These are phyloP conservation scores for Schwanniomyces occidentalis DNA, from an alignment of 805 yeast species.

Conservation along the genomic window DNA sequence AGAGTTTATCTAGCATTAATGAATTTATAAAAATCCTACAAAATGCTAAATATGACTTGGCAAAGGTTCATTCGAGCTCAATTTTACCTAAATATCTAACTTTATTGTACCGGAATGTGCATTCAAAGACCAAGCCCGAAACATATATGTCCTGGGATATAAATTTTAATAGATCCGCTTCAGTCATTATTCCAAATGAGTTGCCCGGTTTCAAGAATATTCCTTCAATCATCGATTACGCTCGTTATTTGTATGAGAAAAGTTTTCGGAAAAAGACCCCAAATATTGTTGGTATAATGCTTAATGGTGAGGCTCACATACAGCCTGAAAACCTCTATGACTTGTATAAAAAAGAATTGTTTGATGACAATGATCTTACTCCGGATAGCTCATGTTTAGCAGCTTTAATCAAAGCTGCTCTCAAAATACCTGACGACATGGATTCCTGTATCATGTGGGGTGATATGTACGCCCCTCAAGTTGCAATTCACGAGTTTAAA, in stretches of 20 bases:
- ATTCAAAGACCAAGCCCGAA: slow-evolving; percentile 5
- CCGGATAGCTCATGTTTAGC: slow-evolving; percentile 34
- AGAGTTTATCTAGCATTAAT: slow-evolving; percentile 22
- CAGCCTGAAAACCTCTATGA: slow-evolving; percentile 29
- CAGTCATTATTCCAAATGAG: background rate
- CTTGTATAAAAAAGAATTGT: slow-evolving; percentile 28
- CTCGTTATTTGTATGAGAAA: slow-evolving; percentile 27
- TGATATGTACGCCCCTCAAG: slow-evolving; percentile 53
- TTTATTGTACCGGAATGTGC: slow-evolving; percentile 18
- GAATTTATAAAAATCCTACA: slow-evolving; percentile 16
- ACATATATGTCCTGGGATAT: slow-evolving; percentile 17
- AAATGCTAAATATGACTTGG: slow-evolving; percentile 9
- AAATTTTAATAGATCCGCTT: background rate
- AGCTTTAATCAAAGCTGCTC: slow-evolving; percentile 52
- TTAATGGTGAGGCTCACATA: slow-evolving; percentile 34
- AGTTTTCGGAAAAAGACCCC: slow-evolving; percentile 23
- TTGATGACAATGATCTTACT: slow-evolving; percentile 7
- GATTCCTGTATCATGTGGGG: slow-evolving; percentile 46
- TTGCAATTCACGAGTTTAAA: slow-evolving; percentile 59
- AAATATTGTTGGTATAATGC: slow-evolving; percentile 32
- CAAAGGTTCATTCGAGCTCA: slow-evolving; percentile 15
- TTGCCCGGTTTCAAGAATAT: background rate
- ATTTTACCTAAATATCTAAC: slow-evolving; percentile 31
- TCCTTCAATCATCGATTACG: slow-evolving; percentile 16
- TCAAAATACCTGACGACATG: slow-evolving; percentile 10